phyloP scores from a whole-genome alignment of 2,329 filamentous ascomycete species.

The Penicillium sp. region DNA sequence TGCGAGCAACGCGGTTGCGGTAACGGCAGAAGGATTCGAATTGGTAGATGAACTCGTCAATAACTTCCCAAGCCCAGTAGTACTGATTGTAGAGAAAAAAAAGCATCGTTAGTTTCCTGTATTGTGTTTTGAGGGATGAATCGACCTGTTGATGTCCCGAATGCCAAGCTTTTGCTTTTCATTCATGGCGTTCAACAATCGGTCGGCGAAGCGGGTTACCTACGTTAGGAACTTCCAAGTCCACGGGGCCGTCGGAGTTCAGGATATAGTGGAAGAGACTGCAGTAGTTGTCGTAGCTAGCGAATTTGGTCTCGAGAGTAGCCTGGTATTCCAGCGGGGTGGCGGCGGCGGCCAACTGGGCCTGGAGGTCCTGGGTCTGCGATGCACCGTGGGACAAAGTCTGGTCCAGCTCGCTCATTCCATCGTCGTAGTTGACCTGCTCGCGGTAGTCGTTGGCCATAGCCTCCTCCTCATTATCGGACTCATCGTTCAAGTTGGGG shows the following conservation, averaged over 20 bases:
- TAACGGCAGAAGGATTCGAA: slow-evolving; percentile 99
- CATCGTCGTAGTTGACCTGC: slow-evolving; percentile 91
- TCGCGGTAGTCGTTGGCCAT: slow-evolving; percentile 94
- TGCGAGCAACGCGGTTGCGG: slow-evolving; percentile 83
- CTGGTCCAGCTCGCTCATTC: slow-evolving; percentile 76
- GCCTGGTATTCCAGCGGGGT: slow-evolving; percentile 96
- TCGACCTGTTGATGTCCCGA: slow-evolving; percentile 1
- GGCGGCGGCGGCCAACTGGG: slow-evolving; percentile 83
- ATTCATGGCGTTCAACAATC: slow-evolving; percentile 10
- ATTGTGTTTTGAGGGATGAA: neutral
- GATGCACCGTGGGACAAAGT: slow-evolving; percentile 67
- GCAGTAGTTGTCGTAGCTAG: slow-evolving; percentile 99
- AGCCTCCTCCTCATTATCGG: slow-evolving; percentile 93
- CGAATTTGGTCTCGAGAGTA: slow-evolving; percentile 93
- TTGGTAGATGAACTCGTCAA: slow-evolving; percentile 99
- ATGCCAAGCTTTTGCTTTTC: slow-evolving; percentile 18
- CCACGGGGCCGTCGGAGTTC: slow-evolving; percentile 98
- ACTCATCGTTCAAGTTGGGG: slow-evolving; percentile 66
- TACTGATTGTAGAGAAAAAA: slow-evolving; percentile 57
- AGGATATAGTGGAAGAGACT: slow-evolving; percentile 98
- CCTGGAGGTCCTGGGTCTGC: slow-evolving; percentile 87
- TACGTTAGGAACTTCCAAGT: slow-evolving; percentile 94
- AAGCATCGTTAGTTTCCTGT: slow-evolving; percentile 12
- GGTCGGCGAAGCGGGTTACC: slow-evolving; percentile 41
- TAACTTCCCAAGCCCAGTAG: slow-evolving; percentile 99